Evolutionary conservation across 1,139 yeast genomes (phyloP).

Genomic region (Groenewaldozyma sp.): DNA sequence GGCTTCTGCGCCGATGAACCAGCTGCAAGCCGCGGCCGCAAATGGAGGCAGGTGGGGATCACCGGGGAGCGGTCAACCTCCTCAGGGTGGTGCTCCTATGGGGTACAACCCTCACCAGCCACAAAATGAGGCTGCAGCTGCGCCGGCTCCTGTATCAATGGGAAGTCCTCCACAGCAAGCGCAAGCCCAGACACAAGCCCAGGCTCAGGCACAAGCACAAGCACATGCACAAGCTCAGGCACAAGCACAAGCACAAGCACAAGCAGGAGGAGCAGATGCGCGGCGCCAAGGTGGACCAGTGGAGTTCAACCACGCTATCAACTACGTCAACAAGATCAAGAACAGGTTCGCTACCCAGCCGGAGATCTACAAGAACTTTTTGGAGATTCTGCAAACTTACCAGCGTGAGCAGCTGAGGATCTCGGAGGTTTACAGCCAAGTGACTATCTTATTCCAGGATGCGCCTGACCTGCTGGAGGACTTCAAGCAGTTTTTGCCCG

Average conservation of each 20-base stretch:
- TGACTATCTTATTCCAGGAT: slow-evolving; percentile 75
- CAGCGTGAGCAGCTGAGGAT: slow-evolving; percentile 95
- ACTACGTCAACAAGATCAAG: slow-evolving; percentile 91
- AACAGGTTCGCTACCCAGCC: slow-evolving; percentile 92
- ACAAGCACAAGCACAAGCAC: slow-evolving; percentile 2
- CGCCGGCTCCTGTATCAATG: no score
- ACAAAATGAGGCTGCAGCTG: slow-evolving; percentile 1
- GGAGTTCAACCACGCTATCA: slow-evolving; percentile 94
- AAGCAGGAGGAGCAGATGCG: slow-evolving; percentile 5
- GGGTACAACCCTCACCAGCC: slow-evolving; percentile 9
- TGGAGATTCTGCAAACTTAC: slow-evolving; percentile 91
- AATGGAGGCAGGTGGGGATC: no score
- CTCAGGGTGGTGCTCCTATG: slow-evolving; percentile 14
- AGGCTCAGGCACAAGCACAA: background rate
- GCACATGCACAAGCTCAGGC: background rate
- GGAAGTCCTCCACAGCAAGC: no score
- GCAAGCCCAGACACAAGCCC: no score
- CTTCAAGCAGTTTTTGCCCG: slow-evolving; percentile 92
- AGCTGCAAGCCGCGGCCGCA: slow-evolving; percentile 35
- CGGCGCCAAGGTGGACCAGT: slow-evolving; percentile 61
- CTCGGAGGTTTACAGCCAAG: slow-evolving; percentile 89
- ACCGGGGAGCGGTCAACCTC: slow-evolving; percentile 21
- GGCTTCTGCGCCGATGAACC: slow-evolving; percentile 26
- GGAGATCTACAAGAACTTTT: slow-evolving; percentile 85
- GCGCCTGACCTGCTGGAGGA: slow-evolving; percentile 94